These are phyloP conservation scores for Lolium rigidum DNA, from an alignment of 176 grass and related monocot genomes.

Conservation along the genomic window DNA sequence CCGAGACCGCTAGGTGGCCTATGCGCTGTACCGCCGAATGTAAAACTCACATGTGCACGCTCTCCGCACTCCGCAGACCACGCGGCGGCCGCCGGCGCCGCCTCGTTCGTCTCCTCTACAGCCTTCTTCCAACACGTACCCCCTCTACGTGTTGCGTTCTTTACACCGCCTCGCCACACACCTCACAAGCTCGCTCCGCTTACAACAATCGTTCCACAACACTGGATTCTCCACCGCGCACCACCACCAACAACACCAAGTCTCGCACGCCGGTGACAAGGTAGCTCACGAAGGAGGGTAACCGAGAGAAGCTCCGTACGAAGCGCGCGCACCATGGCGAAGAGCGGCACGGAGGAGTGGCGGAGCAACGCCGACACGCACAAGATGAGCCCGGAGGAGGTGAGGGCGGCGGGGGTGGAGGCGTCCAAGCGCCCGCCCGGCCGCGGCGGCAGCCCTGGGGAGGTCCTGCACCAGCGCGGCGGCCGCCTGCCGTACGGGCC, in stretches of 20 bases:
- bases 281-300: not conserved
- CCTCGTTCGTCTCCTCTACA: not conserved
- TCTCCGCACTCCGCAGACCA: not conserved
- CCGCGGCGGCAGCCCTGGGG: slow-evolving; percentile 48
- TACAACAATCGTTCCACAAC: not conserved
- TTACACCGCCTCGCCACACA: not conserved
- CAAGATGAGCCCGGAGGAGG: slow-evolving; percentile 76
- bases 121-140: slow-evolving; percentile 22
- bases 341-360: slow-evolving; percentile 57
- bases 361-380: slow-evolving; percentile 63
- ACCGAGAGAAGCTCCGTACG: not conserved
- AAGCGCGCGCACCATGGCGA: slow-evolving; percentile 4
- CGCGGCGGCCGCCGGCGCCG: not conserved
- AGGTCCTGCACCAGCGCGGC: slow-evolving; percentile 81
- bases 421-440: slow-evolving; percentile 66
- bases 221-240: too few relatives aligned
- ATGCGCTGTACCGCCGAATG: not conserved
- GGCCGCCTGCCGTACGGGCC: slow-evolving; percentile 65
- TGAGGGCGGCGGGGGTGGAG: slow-evolving; percentile 60
- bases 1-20: too few relatives aligned
- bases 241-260: not conserved
- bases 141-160: slow-evolving; percentile 28
- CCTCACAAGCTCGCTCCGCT: not conserved
- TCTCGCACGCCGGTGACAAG: not conserved
- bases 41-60: not conserved